Evolutionary conservation across 1,139 yeast genomes (phyloP).

Genomic region (Zygoascus sp.): DNA sequence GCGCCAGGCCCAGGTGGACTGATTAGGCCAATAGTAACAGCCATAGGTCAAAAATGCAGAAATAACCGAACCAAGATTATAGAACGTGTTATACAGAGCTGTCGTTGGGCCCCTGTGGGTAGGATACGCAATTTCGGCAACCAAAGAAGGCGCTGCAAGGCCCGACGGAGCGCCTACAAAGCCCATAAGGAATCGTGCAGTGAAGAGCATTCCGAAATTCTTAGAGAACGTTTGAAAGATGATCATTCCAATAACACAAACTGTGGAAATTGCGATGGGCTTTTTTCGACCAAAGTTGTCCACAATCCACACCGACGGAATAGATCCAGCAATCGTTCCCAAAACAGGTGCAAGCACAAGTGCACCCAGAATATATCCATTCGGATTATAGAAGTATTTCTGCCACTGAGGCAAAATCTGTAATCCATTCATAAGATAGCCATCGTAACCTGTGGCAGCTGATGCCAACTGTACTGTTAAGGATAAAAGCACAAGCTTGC

Average conservation of each 20-base stretch:
- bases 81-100: conserved; percentile 14
- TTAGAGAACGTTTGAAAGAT: conserved; percentile 42
- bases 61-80: conserved; percentile 14
- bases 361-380: conserved; percentile 43
- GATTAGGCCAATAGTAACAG: conserved; percentile 20
- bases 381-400: conserved; percentile 34
- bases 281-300: conserved; percentile 49
- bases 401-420: conserved; percentile 43
- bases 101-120: conserved; percentile 15
- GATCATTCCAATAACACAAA: conserved; percentile 43
- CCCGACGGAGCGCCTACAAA: conserved; percentile 5
- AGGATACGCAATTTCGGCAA: conserved; percentile 24
- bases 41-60: conserved; percentile 14
- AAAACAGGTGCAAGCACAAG: conserved; percentile 7
- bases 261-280: conserved; percentile 40
- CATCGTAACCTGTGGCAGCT: conserved; percentile 50
- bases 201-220: conserved; percentile 41
- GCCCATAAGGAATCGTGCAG: conserved; percentile 13
- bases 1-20: conserved; percentile 41
- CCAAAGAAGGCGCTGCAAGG: conserved; percentile 15
- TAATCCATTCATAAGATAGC: conserved; percentile 49
- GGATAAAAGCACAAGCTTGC: conserved; percentile 37
- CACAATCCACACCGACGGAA: conserved; percentile 30
- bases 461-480: conserved; percentile 43
- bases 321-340: conserved; percentile 11